Percentiles rank a stretch among this genome's conserved stretches.
Conservation (phyloP, 768 basidiomycete species). For the Tricholoma bakamatsutake region DNA sequence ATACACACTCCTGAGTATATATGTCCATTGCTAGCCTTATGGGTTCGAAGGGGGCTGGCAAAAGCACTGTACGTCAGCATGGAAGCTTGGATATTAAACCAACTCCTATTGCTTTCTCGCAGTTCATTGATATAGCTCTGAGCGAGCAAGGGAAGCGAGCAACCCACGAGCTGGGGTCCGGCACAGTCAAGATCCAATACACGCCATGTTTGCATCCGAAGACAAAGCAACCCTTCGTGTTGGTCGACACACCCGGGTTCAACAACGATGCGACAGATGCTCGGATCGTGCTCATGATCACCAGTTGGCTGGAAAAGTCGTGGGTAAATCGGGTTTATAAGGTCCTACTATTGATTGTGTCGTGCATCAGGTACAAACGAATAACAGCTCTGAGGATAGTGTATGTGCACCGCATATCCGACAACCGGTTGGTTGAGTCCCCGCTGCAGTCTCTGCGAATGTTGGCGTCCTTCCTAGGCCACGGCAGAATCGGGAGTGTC, state of each 20-base stretch:
- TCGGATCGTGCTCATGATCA: not conserved
- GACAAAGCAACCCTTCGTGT: not conserved
- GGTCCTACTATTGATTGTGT: not conserved
- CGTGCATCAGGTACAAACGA: not conserved
- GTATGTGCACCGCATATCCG: not conserved
- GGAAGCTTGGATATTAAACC: not conserved
- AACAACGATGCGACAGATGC: not conserved
- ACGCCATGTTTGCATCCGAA: not conserved
- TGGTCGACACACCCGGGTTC: not conserved
- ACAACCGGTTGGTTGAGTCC: not conserved
- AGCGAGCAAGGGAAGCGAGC: not conserved
- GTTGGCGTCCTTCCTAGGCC: not conserved
- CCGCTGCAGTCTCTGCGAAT: not conserved
- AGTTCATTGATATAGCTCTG: not conserved
- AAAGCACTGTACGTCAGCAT: not conserved
- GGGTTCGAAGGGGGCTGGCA: not conserved
- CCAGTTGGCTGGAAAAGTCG: not conserved
- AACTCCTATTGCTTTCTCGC: not conserved
- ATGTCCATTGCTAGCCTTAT: not conserved
- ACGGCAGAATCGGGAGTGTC: not conserved
- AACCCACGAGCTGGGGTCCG: not conserved
- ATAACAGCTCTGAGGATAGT: not conserved
- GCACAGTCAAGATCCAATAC: not conserved
- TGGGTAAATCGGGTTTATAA: not conserved
- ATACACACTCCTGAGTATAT: not conserved